Base-by-base conservation (phyloP, 306 rosid genomes). In the Pyrus communis region DNA sequence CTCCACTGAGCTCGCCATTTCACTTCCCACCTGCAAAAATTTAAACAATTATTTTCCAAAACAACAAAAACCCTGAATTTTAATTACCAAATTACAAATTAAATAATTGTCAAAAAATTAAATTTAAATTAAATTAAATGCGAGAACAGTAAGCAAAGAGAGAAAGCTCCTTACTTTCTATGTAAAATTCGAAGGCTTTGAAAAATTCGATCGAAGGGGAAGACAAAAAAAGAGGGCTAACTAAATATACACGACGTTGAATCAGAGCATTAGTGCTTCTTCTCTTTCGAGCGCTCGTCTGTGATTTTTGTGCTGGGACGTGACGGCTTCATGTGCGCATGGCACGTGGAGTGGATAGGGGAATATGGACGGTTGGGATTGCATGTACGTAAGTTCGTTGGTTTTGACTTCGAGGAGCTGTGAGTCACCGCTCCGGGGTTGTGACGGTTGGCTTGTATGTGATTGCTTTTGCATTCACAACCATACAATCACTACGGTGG, bases 1-100 rank as follows among this genome's bases (percentile, higher is more conserved):
- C 82, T 90, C 91, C 82, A 86, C 93, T 83, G 94, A 84, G 75
- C 82, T 89, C 85, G 96, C 90, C 98, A 95, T 87, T 90, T 85
- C 72, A 57, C 45, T 31, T 58, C 81, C 81, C 83, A 84, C 96
- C 97, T 89, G 63, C 77, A 67, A 30, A 79, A 89, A 75, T 83
- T 77, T 40, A 80, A 33, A 38, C 31, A 80, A 78, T 15, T 49
- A 80, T 62, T 78, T 17, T 15, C 55, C 55, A 17, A 49, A 74
- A 65, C 60, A 69, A 69, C 25, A 51, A 46, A 35, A 30, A 18
- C 1, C 30, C 35, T 60, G 67, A 43, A 61, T 43, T 64, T 73
- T 21, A 10, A 40, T 69, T 71, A 71, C 35, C 25, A 13, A 58
- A 52, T 27, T 23, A n/a, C 17, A 54, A 31, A 57, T 9, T 70